Conservation (phyloP, 1,284 basidiomycete species). For the Ganoderma lucidum region DNA sequence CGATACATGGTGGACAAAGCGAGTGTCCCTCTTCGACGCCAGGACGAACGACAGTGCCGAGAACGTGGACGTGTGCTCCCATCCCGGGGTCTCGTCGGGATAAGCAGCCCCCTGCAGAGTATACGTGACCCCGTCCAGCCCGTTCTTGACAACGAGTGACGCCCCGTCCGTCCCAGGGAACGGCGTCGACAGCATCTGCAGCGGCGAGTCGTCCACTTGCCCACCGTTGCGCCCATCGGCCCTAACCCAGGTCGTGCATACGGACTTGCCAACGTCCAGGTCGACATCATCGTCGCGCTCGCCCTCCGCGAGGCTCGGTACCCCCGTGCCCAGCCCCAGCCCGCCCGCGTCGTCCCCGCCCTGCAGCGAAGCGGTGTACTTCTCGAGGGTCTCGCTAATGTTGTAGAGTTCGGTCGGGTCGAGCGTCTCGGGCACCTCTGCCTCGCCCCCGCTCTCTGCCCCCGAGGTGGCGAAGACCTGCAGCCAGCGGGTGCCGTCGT, state of each 20-base stretch:
- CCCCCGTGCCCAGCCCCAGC: constrained; percentile 65
- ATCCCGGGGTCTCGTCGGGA: constrained; percentile 48
- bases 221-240: constrained; percentile 52
- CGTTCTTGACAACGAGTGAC: constrained; percentile 77
- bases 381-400: constrained; percentile 85
- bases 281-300: constrained; percentile 89
- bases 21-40: constrained; percentile 90
- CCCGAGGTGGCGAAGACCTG: constrained; percentile 69
- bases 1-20: constrained; percentile 80
- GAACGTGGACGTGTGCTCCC: constrained; percentile 84
- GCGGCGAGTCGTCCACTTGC: constrained; percentile 48
- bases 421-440: constrained; percentile 89
- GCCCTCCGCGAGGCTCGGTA: constrained; percentile 82
- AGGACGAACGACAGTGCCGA: constrained; percentile 94
- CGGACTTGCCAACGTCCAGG: constrained; percentile 65
- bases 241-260: constrained; percentile 70
- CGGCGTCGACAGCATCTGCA: constrained; percentile 67
- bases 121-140: constrained; percentile 86
- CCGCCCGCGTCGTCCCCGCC: constrained; percentile 64
- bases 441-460: constrained; percentile 48
- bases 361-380: constrained; percentile 76
- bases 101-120: constrained; percentile 46
- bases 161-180: constrained; percentile 51
- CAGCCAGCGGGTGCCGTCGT: constrained; percentile 85
- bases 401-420: constrained; percentile 83